These are phyloP conservation scores for Candida vaughaniae DNA, from an alignment of 805 yeast species.

Conservation along the genomic window DNA sequence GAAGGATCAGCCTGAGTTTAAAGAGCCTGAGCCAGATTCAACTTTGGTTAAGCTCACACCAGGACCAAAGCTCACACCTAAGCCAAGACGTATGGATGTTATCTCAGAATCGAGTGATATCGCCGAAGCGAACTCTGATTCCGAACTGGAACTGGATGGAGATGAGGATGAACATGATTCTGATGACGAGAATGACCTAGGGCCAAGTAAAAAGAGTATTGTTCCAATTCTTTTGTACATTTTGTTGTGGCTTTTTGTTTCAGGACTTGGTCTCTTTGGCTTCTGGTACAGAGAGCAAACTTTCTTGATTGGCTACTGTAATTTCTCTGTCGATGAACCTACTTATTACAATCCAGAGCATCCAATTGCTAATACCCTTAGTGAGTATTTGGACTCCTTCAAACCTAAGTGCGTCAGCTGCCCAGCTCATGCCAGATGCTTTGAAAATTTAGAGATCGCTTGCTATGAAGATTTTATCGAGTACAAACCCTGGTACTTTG, in stretches of 20 bases:
- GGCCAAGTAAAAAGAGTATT: background rate
- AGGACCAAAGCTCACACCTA: constrained; percentile 16
- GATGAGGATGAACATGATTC: constrained; percentile 3
- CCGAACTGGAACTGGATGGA: constrained; percentile 5
- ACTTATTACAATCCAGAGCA: constrained; percentile 33
- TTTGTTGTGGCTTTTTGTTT: constrained; percentile 31
- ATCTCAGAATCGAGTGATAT: constrained; percentile 1
- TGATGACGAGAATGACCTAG: background rate
- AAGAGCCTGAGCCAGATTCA: background rate
- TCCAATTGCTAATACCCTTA: constrained; percentile 35
- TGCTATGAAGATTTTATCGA: constrained; percentile 70
- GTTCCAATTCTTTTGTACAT: constrained; percentile 8
- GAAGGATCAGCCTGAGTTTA: background rate
- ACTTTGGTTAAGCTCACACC: constrained; percentile 2
- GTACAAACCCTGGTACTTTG: constrained; percentile 51
- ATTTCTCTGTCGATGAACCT: constrained; percentile 50
- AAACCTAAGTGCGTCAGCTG: constrained; percentile 73
- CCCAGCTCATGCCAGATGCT: constrained; percentile 80
- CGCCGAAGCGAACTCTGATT: constrained; percentile 3
- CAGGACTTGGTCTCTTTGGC: constrained; percentile 38
- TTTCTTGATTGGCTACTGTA: constrained; percentile 71
- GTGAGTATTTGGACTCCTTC: constrained; percentile 44
- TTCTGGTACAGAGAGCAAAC: constrained; percentile 68
- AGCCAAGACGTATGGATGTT: constrained; percentile 14
- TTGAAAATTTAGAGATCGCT: constrained; percentile 52